phyloP scores from a whole-genome alignment of 2,329 filamentous ascomycete species.

The Plenodomus biglobosus region DNA sequence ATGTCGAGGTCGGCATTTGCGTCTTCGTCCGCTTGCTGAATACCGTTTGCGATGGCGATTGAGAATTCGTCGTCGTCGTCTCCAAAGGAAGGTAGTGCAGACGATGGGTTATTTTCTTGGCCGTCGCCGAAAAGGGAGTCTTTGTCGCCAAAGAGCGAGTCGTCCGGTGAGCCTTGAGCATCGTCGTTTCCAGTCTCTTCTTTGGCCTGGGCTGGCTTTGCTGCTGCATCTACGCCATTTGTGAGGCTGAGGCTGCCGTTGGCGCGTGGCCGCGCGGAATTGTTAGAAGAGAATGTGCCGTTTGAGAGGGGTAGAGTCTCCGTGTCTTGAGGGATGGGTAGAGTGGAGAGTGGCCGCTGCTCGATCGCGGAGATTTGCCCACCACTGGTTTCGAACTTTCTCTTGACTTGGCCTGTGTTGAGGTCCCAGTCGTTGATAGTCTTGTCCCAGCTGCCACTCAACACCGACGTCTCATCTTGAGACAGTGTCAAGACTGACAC shows the following conservation, averaged over 20 bases:
- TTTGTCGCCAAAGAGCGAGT: slow-evolving; percentile 80
- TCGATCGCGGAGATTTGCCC: slow-evolving; percentile 89
- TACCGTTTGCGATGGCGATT: slow-evolving; percentile 64
- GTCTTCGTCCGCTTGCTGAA: slow-evolving; percentile 50
- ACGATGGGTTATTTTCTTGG: slow-evolving; percentile 41
- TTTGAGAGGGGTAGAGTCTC: slow-evolving; percentile 55
- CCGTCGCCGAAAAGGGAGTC: slow-evolving; percentile 89
- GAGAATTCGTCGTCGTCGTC: slow-evolving; percentile 85
- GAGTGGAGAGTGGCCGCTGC: slow-evolving; percentile 72
- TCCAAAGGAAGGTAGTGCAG: slow-evolving; percentile 60
- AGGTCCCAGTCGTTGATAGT: slow-evolving; percentile 92
- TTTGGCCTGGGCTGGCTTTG: slow-evolving; percentile 25
- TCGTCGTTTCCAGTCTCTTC: slow-evolving; percentile 54
- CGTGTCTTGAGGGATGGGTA: slow-evolving; percentile 75
- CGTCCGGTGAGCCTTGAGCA: slow-evolving; percentile 65
- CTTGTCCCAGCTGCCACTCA: slow-evolving; percentile 98
- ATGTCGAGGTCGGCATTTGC: slow-evolving; percentile 48
- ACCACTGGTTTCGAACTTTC: slow-evolving; percentile 74
- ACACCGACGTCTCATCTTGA: slow-evolving; percentile 79
- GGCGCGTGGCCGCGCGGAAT: slow-evolving; percentile 58
- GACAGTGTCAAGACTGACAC: slow-evolving; percentile 84
- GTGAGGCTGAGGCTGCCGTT: slow-evolving; percentile 57
- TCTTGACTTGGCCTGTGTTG: slow-evolving; percentile 75
- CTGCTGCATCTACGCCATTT: slow-evolving; percentile 42
- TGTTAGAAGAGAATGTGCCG: slow-evolving; percentile 77